Base-by-base conservation (phyloP, 176 grass and related monocot genomes). In the Triticum dicoccoides region DNA sequence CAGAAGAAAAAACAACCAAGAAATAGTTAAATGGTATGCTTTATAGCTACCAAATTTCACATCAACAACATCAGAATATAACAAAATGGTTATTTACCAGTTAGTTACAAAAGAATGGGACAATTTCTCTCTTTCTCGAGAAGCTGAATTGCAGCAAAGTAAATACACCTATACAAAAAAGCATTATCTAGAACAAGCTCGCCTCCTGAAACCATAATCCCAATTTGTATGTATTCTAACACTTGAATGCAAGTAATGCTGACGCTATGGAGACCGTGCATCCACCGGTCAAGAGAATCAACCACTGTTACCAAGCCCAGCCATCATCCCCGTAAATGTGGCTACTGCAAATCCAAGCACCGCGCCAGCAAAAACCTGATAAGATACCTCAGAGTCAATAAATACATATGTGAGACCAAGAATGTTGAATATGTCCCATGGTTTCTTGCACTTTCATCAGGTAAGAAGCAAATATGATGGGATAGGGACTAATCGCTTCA, bases 301-400 rank as follows among this genome's bases (percentile, higher is more conserved):
- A 84, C 84, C 84, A 59, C 27, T 49, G 38, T 58, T 89, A 20
- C 66, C 89, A 81, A 85, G 82, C 69, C 84, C 82, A 15, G 88
- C 44, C 69, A 96, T 84, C 77, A 93, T 91, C 9, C 75, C 62
- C n/a, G 85, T 86, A 88, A 93, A 86, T 82, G 89, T 87, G 61
- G 94, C 94, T 38, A 96, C 81, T 32, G 88, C 84, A 83, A 96
- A 96, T 75, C 94, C 94, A 65, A 96, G 89, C n/a, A 96, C 73
- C 6, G 78, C 89, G 2, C 91, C 89, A 78, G 89, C 94, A 76
- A 96, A 81, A 58, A 93, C 94, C 94, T 93, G 88, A 56, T 64
- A 61, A 81, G 12, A 77, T 6, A 81, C 33, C 17, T 42, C 47
- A 7, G 27, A 10, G 52, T 78, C 39, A 82, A 56, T 76, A 27